phyloP scores from a whole-genome alignment of 176 grass and related monocot species.

The Cocos nucifera region DNA sequence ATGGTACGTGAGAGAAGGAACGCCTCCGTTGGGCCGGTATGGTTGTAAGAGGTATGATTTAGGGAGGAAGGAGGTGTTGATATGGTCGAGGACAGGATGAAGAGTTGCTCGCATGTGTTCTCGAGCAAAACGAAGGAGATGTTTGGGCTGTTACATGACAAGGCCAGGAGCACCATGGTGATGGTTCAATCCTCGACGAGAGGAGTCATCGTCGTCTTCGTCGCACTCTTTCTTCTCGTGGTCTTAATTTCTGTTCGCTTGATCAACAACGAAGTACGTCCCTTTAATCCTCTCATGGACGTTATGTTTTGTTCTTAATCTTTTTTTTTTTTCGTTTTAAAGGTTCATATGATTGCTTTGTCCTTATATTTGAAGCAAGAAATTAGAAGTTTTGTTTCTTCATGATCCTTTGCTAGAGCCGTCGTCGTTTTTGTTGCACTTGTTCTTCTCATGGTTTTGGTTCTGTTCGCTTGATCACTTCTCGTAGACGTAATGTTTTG shows the following conservation, averaged over 20 bases:
- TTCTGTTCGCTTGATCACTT: slow-evolving; percentile 1
- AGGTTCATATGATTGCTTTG: no score
- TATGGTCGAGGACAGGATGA: background rate
- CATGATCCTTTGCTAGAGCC: background rate
- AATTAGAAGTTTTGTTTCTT: no score
- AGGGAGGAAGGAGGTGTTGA: no score
- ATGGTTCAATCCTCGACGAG: slow-evolving; percentile 9
- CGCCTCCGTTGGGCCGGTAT: no score
- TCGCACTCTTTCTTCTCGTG: slow-evolving; percentile 8
- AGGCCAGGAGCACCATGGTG: background rate
- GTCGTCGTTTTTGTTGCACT: slow-evolving; percentile 10
- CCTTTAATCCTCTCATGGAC: background rate
- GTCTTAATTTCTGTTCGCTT: slow-evolving; percentile 11
- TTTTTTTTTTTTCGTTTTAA: background rate
- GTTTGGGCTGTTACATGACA: background rate
- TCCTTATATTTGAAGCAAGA: no score
- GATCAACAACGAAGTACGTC: slow-evolving; percentile 12
- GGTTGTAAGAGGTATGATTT: no score
- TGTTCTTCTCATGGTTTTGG: slow-evolving; percentile 7
- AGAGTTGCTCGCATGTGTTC: slow-evolving; percentile 1
- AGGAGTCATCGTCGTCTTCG: slow-evolving; percentile 20
- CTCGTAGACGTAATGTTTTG: background rate
- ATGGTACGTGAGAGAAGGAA: no score
- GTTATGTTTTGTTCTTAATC: background rate
- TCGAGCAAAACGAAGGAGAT: background rate